phyloP scores from a whole-genome alignment of 2,329 filamentous ascomycete species.

The Monilinia fructicola region DNA sequence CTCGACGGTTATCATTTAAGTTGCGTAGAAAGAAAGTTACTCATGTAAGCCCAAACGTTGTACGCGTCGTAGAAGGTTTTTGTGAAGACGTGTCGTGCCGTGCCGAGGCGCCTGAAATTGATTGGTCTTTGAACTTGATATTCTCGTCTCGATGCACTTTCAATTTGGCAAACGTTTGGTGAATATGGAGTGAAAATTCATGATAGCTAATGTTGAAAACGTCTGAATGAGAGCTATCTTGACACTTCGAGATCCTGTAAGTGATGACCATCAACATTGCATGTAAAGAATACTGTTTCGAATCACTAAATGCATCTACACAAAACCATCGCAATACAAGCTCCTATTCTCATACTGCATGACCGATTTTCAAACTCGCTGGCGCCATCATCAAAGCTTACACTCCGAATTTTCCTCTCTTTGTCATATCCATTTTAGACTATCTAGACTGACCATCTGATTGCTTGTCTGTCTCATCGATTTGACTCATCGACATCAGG shows the following conservation, averaged over 20 bases:
- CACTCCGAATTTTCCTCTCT: background rate
- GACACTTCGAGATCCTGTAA: background rate
- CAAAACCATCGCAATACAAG: background rate
- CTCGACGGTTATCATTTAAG: background rate
- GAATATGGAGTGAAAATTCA: background rate
- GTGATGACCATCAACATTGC: too few species aligned
- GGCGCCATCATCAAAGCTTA: background rate
- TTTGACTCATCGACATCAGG: background rate
- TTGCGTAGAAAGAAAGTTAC: background rate
- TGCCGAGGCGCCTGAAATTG: background rate
- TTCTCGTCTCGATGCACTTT: background rate
- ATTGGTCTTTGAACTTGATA: background rate
- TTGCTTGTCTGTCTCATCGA: background rate
- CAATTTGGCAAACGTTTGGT: background rate
- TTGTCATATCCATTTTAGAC: background rate
- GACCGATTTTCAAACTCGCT: background rate
- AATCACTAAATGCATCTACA: background rate
- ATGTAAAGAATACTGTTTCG: background rate
- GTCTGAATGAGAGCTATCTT: background rate
- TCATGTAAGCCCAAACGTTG: background rate
- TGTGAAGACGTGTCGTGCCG: background rate
- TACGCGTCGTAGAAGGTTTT: background rate
- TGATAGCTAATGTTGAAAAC: background rate
- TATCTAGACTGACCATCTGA: too few species aligned
- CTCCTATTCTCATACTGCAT: background rate